Conservation (phyloP, 1,284 basidiomycete species). For the Microstroma glucosiphilum region DNA sequence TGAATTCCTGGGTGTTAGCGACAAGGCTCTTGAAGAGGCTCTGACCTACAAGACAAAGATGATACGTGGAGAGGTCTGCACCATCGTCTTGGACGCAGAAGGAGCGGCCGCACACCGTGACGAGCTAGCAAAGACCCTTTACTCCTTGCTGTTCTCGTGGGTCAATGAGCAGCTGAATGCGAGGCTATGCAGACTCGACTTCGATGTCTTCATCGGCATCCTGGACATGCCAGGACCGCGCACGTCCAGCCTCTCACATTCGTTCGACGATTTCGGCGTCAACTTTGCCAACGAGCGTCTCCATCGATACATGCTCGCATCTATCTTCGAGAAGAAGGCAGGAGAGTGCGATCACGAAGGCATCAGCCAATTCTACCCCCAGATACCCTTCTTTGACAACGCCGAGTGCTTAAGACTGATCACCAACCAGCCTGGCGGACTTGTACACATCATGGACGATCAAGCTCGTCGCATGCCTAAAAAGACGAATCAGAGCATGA, state of each 20-base stretch:
- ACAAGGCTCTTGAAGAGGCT: conserved; percentile 69
- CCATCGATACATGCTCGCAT: conserved; percentile 74
- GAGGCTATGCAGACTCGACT: conserved; percentile 58
- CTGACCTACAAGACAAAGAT: conserved; percentile 87
- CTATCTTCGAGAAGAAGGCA: conserved; percentile 70
- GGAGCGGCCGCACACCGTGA: conserved; percentile 86
- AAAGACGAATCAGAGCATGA: conserved; percentile 88
- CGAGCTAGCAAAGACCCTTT: conserved; percentile 84
- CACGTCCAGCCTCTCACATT: conserved; percentile 63
- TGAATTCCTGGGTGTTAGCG: conserved; percentile 79
- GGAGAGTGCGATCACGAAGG: conserved; percentile 79
- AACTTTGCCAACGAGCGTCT: conserved; percentile 91
- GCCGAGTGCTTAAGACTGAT: conserved; percentile 79
- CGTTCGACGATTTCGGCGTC: conserved; percentile 90
- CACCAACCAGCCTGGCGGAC: conserved; percentile 78
- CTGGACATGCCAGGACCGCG: conserved; percentile 85
- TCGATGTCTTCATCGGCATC: conserved; percentile 77
- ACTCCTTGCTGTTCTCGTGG: conserved; percentile 93
- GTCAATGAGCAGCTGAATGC: conserved; percentile 93
- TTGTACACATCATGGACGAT: conserved; percentile 96
- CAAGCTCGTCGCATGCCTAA: conserved; percentile 77
- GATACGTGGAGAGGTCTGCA: conserved; percentile 88
- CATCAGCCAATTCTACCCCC: conserved; percentile 66
- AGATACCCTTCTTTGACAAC: conserved; percentile 82
- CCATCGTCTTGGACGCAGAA: conserved; percentile 89